Conservation (phyloP, 306 rosid genomes). For the Chamaecrista fasciculata region DNA sequence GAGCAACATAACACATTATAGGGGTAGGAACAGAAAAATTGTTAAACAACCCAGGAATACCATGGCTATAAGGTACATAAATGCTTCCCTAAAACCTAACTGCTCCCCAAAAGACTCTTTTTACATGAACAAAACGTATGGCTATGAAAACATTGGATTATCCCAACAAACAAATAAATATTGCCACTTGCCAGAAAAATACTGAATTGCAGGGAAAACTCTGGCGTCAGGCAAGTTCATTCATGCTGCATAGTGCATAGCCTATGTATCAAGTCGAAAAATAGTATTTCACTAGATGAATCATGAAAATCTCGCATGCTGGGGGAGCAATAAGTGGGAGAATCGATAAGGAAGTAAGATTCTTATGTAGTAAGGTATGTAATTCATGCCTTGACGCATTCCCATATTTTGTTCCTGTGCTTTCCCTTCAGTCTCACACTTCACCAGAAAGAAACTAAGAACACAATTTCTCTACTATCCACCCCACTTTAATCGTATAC, state of each 20-base stretch:
- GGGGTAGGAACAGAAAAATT: not conserved
- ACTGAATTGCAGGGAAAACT: not conserved
- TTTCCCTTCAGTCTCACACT: not conserved
- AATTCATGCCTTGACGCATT: not conserved
- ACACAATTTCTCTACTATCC: not conserved
- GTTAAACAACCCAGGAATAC: not conserved
- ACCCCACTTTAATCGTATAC: not conserved
- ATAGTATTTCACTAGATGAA: not conserved
- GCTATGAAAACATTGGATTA: not conserved
- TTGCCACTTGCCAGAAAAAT: not conserved
- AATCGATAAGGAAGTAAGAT: not conserved
- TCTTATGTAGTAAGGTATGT: not conserved
- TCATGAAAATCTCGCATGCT: not conserved
- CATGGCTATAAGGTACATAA: not conserved
- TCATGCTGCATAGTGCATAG: not conserved
- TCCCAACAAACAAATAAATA: not conserved
- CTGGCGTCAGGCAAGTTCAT: not conserved
- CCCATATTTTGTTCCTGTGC: not conserved
- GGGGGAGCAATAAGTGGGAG: not conserved
- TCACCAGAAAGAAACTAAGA: not conserved
- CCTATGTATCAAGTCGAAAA: not conserved
- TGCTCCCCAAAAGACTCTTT: not conserved
- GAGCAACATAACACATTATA: not conserved
- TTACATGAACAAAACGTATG: not conserved
- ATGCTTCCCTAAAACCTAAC: not conserved